phyloP scores from a whole-genome alignment of 768 basidiomycete genomes.

The Lentinula sp. region DNA sequence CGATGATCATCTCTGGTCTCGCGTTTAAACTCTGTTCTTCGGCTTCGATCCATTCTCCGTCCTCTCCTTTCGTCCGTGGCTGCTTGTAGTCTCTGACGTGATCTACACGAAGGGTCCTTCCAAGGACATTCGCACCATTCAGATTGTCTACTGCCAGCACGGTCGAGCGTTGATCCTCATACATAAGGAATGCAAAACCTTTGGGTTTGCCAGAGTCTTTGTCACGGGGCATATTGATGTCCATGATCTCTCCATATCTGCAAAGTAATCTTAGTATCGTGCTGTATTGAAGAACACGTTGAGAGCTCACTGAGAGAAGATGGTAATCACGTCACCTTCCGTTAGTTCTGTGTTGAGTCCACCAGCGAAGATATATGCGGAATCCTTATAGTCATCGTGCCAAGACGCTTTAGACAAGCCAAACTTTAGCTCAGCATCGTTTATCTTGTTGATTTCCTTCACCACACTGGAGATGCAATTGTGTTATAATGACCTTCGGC shows the following conservation, averaged over 20 bases:
- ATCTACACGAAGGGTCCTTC: slow-evolving; percentile 84
- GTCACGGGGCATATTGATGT: slow-evolving; percentile 91
- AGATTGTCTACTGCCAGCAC: slow-evolving; percentile 97
- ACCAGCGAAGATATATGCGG: slow-evolving; percentile 92
- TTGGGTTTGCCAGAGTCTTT: slow-evolving; percentile 85
- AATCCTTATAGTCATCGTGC: slow-evolving; percentile 98
- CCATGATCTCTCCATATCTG: slow-evolving; percentile 96
- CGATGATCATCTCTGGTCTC: slow-evolving; percentile 63
- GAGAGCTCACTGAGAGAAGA: slow-evolving; percentile 86
- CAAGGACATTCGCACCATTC: slow-evolving; percentile 88
- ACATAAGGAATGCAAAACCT: slow-evolving; percentile 98
- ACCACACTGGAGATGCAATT: slow-evolving; percentile 57
- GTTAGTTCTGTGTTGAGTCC: slow-evolving; percentile 86
- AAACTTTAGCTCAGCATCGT: slow-evolving; percentile 81
- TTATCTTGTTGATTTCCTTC: slow-evolving; percentile 90
- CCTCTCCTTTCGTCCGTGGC: slow-evolving; percentile 64
- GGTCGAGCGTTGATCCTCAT: slow-evolving; percentile 96
- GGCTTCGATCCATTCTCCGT: slow-evolving; percentile 81
- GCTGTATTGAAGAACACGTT: not conserved
- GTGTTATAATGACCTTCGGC: not conserved
- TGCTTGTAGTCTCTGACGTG: slow-evolving; percentile 93
- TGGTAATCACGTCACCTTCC: slow-evolving; percentile 95
- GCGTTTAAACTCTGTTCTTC: slow-evolving; percentile 89
- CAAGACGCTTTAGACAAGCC: slow-evolving; percentile 71
- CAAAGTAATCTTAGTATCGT: slow-evolving; percentile 2